Evolutionary conservation across 352 stramenopile genomes (phyloP).

Genomic region (Pilasporangium apinafurcum): DNA sequence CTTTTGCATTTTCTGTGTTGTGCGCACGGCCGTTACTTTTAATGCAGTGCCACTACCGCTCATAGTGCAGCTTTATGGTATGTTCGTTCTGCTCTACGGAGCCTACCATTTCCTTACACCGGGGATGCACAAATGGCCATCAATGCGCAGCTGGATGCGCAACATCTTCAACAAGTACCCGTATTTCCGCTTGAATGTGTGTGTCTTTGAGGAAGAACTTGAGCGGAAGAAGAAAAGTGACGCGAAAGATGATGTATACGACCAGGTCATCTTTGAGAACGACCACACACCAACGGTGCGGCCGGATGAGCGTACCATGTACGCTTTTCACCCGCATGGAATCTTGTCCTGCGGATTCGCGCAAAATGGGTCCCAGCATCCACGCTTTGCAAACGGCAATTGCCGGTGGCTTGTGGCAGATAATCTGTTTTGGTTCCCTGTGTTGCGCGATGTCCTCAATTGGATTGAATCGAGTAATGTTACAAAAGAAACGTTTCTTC

Average conservation of each 20-base stretch:
- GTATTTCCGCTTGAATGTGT: slow-evolving; percentile 30
- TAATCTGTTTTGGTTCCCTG: slow-evolving; percentile 64
- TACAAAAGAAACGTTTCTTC: slow-evolving; percentile 37
- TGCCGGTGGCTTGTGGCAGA: slow-evolving; percentile 61
- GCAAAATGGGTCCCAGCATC: slow-evolving; percentile 48
- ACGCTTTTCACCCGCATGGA: slow-evolving; percentile 65
- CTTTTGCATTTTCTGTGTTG: slow-evolving; percentile 15
- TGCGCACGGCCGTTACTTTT: slow-evolving; percentile 6
- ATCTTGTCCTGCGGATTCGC: slow-evolving; percentile 47
- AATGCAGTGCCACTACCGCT: slow-evolving; percentile 5
- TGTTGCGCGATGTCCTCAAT: slow-evolving; percentile 57
- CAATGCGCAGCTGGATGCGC: slow-evolving; percentile 12
- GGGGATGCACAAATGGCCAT: slow-evolving; percentile 20
- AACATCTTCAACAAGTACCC: slow-evolving; percentile 17
- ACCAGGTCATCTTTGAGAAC: slow-evolving; percentile 4
- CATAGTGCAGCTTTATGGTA: slow-evolving; percentile 19
- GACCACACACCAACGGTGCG: slow-evolving; percentile 24
- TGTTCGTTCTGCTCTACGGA: slow-evolving; percentile 31
- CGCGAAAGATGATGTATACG: background rate
- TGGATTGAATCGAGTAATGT: slow-evolving; percentile 64
- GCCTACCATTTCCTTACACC: slow-evolving; percentile 27
- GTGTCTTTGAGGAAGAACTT: slow-evolving; percentile 20
- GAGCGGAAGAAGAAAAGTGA: slow-evolving; percentile 2
- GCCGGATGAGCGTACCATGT: slow-evolving; percentile 33
- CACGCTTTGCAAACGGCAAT: slow-evolving; percentile 33